Conservation (phyloP, 2,329 filamentous ascomycete genomes). For the Dothistroma septosporum region DNA sequence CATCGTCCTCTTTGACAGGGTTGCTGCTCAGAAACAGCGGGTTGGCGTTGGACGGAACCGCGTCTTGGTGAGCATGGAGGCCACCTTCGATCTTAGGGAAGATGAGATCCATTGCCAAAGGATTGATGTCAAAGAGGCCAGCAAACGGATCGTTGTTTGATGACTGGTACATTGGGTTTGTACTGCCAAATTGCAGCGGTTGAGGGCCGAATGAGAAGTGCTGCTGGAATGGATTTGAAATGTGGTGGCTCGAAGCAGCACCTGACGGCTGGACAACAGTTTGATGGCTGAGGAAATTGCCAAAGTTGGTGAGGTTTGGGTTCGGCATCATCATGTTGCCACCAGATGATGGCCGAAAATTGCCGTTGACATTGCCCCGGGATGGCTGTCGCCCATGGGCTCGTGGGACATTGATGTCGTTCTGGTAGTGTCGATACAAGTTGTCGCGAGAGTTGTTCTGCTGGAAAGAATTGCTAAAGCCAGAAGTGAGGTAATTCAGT, state of each 20-base stretch:
- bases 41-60: conserved; percentile 24
- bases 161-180: conserved; percentile 10
- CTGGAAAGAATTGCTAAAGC: conserved; percentile 9
- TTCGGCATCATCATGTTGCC: conserved; percentile 4
- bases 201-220: conserved; percentile 1
- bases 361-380: conserved; percentile 15
- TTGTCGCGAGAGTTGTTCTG: neutral
- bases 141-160: conserved; percentile 6
- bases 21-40: conserved; percentile 30
- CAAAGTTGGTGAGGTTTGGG: conserved; percentile 7
- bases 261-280: neutral
- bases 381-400: conserved; percentile 13
- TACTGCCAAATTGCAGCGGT: neutral
- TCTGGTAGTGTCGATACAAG: conserved; percentile 1
- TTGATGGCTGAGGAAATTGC: conserved; percentile 6
- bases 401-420: conserved; percentile 5
- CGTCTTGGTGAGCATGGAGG: conserved; percentile 8
- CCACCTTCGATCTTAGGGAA: conserved; percentile 7
- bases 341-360: conserved; percentile 16
- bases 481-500: conserved; percentile 21
- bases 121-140: conserved; percentile 7
- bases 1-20: conserved; percentile 26
- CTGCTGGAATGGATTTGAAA: conserved; percentile 4
- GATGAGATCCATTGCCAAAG: neutral
- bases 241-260: conserved; percentile 1